Evolutionary conservation across 495 filamentous ascomycete species (phyloP).

Genomic region (Peziza echinospora): DNA sequence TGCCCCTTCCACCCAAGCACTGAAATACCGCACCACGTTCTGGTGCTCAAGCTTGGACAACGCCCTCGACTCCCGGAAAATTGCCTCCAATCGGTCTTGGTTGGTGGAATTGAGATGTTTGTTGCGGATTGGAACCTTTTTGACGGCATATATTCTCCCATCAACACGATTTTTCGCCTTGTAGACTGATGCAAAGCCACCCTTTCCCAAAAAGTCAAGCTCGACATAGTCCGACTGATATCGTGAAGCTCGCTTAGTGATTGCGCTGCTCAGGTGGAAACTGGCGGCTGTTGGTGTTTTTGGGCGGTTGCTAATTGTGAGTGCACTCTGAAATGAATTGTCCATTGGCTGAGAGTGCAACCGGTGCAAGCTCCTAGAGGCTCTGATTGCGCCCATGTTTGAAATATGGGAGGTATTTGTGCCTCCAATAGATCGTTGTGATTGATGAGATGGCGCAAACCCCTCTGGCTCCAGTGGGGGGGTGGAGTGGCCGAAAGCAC

Average conservation of each 20-base stretch:
- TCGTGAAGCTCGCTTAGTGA: background rate
- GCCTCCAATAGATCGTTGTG: too few species aligned
- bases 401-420: background rate
- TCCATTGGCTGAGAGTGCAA: too few species aligned
- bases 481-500: background rate
- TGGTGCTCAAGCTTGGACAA: conserved; percentile 32
- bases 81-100: conserved; percentile 26
- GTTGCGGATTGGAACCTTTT: conserved; percentile 31
- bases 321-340: too few species aligned
- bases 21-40: conserved; percentile 34
- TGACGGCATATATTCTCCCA: conserved; percentile 30
- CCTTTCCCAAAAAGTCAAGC: conserved; percentile 24
- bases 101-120: conserved; percentile 25
- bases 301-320: too few species aligned
- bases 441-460: too few species aligned
- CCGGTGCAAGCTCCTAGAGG: background rate
- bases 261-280: background rate
- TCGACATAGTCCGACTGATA: conserved; percentile 1
- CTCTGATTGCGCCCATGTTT: background rate
- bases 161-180: conserved; percentile 31
- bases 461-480: too few species aligned
- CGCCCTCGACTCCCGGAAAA: conserved; percentile 33
- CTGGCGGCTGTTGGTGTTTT: background rate
- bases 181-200: conserved; percentile 33
- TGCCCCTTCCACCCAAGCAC: conserved; percentile 29